Evolutionary conservation across 495 filamentous ascomycete species (phyloP).

Genomic region (Rhypophila decipiens): DNA sequence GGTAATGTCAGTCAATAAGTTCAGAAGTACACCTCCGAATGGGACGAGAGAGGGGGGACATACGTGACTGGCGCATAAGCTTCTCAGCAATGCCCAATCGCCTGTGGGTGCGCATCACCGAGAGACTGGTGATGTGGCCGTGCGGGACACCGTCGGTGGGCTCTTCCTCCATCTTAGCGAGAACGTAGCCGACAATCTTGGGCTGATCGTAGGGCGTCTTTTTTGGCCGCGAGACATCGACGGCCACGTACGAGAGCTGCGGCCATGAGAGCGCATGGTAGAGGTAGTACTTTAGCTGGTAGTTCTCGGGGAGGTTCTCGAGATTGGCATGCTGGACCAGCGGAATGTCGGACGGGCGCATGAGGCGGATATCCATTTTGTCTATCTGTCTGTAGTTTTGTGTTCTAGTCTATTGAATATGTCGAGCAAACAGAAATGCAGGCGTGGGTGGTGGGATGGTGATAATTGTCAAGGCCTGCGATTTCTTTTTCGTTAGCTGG

Average conservation of each 20-base stretch:
- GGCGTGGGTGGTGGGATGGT: neutral
- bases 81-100: slow-evolving; percentile 89
- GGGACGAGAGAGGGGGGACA: slow-evolving; percentile 31
- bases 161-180: slow-evolving; percentile 99
- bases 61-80: slow-evolving; percentile 93
- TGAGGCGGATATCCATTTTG: slow-evolving; percentile 71
- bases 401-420: neutral
- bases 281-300: slow-evolving; percentile 99
- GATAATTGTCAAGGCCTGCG: too few relatives aligned
- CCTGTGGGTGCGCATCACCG: slow-evolving; percentile 94
- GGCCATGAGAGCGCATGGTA: slow-evolving; percentile 99
- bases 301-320: slow-evolving; percentile 98
- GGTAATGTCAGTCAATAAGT: neutral
- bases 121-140: slow-evolving; percentile 92
- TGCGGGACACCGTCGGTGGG: slow-evolving; percentile 84
- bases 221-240: slow-evolving; percentile 73
- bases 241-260: slow-evolving; percentile 91
- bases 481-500: too few relatives aligned
- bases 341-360: slow-evolving; percentile 73
- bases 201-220: slow-evolving; percentile 82
- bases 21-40: too few relatives aligned
- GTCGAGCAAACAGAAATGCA: neutral
- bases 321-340: slow-evolving; percentile 97
- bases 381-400: neutral
- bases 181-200: slow-evolving; percentile 97